Evolutionary conservation across 176 grass and related monocot species (phyloP).

Genomic region (Eremochloa ophiuroides): DNA sequence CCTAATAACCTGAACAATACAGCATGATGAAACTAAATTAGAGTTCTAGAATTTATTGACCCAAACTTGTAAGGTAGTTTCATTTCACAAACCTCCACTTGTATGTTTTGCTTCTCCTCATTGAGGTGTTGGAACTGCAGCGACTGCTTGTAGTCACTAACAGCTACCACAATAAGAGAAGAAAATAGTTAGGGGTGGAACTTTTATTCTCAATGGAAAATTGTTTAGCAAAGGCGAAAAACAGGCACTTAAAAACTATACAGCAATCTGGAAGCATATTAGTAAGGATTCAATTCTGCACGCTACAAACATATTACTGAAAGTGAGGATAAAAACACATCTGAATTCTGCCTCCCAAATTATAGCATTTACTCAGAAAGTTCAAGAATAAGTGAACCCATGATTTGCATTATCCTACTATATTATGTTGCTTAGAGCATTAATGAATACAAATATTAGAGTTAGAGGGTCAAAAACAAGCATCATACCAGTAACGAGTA

Average conservation of each 20-base stretch:
- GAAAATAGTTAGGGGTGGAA: background rate
- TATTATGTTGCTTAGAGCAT: conserved; percentile 7
- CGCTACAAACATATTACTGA: background rate
- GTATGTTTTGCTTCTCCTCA: conserved; percentile 93
- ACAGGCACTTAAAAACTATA: background rate
- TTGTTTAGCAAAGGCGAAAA: conserved; percentile 6
- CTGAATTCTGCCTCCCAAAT: background rate
- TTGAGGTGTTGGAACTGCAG: conserved; percentile 92
- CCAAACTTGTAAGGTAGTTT: background rate
- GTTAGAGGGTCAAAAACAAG: conserved; percentile 2
- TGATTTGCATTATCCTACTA: conserved; percentile 9
- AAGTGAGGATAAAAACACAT: background rate
- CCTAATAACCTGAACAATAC: conserved; percentile 71
- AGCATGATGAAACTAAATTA: conserved; percentile 16
- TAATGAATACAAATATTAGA: background rate
- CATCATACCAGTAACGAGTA: conserved; percentile 88
- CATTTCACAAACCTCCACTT: conserved; percentile 66
- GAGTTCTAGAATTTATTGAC: conserved; percentile 2
- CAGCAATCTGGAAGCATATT: conserved; percentile 3
- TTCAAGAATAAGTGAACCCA: background rate
- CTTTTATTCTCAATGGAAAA: conserved; percentile 2
- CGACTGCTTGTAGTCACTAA: conserved; percentile 88
- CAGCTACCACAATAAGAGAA: conserved; percentile 49
- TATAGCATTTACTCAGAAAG: background rate
- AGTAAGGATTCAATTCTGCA: background rate